Evolutionary conservation across 2,329 filamentous ascomycete genomes (phyloP), one percentile per base, ranked within the genome.

Genomic region (Zopfia rhizophila): DNA sequence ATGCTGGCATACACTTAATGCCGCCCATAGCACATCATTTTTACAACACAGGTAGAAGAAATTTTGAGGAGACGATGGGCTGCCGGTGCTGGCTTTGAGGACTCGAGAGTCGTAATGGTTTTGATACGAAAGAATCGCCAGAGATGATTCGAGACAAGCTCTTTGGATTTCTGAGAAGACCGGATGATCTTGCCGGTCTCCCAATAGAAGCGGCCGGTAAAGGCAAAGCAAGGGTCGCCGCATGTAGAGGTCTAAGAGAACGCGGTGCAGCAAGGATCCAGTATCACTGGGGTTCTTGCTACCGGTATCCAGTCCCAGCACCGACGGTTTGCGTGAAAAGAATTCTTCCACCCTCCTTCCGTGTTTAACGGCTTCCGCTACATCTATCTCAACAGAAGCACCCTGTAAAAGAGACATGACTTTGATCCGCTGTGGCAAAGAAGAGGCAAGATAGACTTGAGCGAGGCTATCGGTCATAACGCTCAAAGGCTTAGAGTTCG

Each of bases 11-110:
- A 68, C 40, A 14, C 53, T 57, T 5, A 71, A 48, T 5, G 66
- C 68, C 2, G 65, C 62, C 53, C 56, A 64, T 2, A 69, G 36
- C 6, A 69, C 48, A 25, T 71, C 68, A 5, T 52, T 58, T 11
- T 65, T 64, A 42, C 61, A 70, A 22, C 62, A 47, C 1, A 43
- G 38, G 19, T 63, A 58, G 49, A 69, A 71, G 8, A 65, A 53
- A 23, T 66, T 57, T 55, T 58, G 46, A 8, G 53, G 51, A 11
- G 41, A 31, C 18, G 38, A 44, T 12, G 46, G 36, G 6, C 30
- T 47, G 3, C 30, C 28, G 18, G 41, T 44, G 5, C 48, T 14
- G 3, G 16, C 31, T 6, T 21, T 19, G 6, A 58, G 45, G 5
- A 42, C 16, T 14, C 37, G 31, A 4, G 49, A 16, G 3, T 45